Conservation (phyloP, 163 green algal species). For the Scenedesmus sp. region DNA sequence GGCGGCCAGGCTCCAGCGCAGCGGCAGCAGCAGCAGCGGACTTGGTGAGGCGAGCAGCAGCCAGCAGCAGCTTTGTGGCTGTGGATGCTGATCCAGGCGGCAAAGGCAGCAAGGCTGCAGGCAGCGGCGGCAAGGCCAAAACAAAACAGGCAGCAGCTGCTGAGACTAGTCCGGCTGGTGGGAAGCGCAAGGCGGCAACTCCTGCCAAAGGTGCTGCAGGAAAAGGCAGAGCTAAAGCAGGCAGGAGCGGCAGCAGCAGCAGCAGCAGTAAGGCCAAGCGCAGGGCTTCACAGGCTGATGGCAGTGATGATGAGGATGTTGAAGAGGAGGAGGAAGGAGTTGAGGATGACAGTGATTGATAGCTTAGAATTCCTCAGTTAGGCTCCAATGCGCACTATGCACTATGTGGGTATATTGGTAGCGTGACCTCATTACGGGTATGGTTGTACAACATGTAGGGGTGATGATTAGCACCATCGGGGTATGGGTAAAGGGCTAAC, state of each 20-base stretch:
- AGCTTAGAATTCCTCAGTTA: neutral
- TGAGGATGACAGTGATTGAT: neutral
- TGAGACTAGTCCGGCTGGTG: neutral
- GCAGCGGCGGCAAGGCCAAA: constrained; percentile 34
- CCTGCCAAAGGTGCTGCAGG: neutral
- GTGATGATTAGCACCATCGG: too few relatives aligned
- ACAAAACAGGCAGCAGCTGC: neutral
- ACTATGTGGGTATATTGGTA: too few relatives aligned
- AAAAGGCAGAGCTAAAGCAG: neutral
- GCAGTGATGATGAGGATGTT: neutral
- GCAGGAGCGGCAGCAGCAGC: neutral
- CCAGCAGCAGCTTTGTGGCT: constrained; percentile 60
- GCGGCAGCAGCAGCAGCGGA: constrained; percentile 5
- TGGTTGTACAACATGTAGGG: too few relatives aligned
- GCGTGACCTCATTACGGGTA: too few relatives aligned
- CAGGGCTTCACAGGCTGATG: neutral
- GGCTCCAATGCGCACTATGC: too few relatives aligned
- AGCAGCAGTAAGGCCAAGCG: neutral
- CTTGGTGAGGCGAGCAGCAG: constrained; percentile 18
- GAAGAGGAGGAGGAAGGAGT: neutral
- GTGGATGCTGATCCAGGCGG: constrained; percentile 74
- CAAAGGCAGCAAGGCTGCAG: constrained; percentile 52
- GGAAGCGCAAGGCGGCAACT: neutral
- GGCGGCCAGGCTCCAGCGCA: neutral
- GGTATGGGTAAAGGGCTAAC: too few relatives aligned